These are phyloP conservation scores for Pyricularia sp. DNA, from an alignment of 2,329 filamentous ascomycete genomes.

Conservation along the genomic window DNA sequence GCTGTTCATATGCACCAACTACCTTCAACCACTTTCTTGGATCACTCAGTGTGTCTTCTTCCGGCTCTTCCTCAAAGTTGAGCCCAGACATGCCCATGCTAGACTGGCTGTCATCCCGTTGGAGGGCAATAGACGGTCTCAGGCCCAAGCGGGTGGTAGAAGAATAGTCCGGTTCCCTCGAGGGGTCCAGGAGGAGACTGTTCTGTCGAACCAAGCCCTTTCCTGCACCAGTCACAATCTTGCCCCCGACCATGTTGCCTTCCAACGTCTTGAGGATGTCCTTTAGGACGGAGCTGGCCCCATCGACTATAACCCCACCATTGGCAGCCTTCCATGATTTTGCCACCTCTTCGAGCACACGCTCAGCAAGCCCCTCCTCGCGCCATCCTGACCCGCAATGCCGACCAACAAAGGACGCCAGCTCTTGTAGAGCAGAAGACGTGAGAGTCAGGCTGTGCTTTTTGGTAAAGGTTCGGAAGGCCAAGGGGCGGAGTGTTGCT, in stretches of 20 bases:
- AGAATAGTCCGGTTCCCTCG: conserved; percentile 35
- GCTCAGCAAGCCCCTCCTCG: conserved; percentile 85
- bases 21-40: conserved; percentile 74
- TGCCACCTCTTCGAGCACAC: conserved; percentile 81
- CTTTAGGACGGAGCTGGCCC: conserved; percentile 60
- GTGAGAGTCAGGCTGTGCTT: conserved; percentile 92
- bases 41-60: conserved; percentile 50
- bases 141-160: conserved; percentile 42
- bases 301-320: conserved; percentile 84
- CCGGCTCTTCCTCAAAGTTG: conserved; percentile 38
- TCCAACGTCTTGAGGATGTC: conserved; percentile 75
- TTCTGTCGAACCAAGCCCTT: conserved; percentile 46
- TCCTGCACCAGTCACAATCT: conserved; percentile 38
- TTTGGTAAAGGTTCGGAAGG: conserved; percentile 92
- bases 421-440: conserved; percentile 68
- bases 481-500: conserved; percentile 73
- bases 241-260: conserved; percentile 79
- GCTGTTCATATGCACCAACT: conserved; percentile 74
- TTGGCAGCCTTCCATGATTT: conserved; percentile 83
- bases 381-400: conserved; percentile 95
- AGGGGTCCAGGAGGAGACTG: conserved; percentile 47
- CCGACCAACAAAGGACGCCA: conserved; percentile 81
- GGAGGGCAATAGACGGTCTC: conserved; percentile 27
- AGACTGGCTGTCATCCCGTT: conserved; percentile 47
- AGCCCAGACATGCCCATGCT: conserved; percentile 51